Conservation (phyloP, 176 grass and related monocot species). For the Tuctoria greenei region DNA sequence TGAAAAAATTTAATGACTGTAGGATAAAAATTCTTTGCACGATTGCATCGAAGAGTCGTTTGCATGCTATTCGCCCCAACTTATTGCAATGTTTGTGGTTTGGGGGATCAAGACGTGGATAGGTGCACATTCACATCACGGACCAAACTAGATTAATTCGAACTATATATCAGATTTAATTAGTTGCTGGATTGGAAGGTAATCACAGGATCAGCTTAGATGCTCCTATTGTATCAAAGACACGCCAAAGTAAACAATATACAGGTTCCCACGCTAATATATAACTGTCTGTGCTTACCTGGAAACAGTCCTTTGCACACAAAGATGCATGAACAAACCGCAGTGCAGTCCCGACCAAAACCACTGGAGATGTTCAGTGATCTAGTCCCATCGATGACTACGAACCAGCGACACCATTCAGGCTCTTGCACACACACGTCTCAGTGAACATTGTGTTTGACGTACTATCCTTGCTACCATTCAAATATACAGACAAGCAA, state of each 20-base stretch:
- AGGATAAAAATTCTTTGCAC: too few species aligned
- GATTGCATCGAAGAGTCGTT: too few species aligned
- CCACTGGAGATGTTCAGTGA: slow-evolving; percentile 5
- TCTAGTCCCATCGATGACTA: background rate
- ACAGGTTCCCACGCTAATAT: background rate
- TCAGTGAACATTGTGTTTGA: background rate
- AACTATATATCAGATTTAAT: too few species aligned
- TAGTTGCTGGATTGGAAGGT: too few species aligned
- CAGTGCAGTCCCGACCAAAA: background rate
- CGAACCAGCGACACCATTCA: background rate
- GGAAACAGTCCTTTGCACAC: background rate
- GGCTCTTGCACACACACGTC: background rate
- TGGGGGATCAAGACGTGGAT: too few species aligned
- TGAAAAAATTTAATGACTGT: too few species aligned
- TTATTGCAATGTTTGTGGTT: too few species aligned
- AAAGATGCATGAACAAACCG: slow-evolving; percentile 2
- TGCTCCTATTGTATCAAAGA: background rate
- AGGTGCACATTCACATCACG: too few species aligned
- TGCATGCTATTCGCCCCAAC: too few species aligned
- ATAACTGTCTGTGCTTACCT: background rate
- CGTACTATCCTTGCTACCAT: background rate
- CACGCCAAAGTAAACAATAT: background rate
- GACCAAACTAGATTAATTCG: too few species aligned
- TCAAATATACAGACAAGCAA: slow-evolving; percentile 10
- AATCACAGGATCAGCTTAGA: too few species aligned